phyloP scores from a whole-genome alignment of 805 yeast species.

The Scheffersomyces coipomensis region DNA sequence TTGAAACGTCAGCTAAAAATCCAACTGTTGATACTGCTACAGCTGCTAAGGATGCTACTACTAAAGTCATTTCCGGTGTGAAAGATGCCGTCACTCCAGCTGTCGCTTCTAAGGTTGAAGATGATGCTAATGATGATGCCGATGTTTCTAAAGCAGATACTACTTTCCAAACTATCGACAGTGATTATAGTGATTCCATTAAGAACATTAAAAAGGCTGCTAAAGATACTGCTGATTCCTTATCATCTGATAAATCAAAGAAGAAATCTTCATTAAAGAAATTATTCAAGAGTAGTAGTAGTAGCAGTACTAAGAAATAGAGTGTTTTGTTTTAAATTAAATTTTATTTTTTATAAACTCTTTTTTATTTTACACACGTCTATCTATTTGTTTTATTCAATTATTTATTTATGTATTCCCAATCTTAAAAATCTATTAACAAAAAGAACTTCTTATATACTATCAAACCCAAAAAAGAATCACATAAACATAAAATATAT shows the following conservation, averaged over 20 bases:
- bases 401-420: too few species aligned
- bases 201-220: conserved; percentile 1
- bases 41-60: neutral
- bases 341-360: too few species aligned
- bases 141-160: conserved; percentile 1
- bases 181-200: neutral
- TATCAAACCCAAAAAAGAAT: too few species aligned
- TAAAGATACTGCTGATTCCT: neutral
- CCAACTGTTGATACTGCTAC: conserved; percentile 1
- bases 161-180: neutral
- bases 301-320: too few species aligned
- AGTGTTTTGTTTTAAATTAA: too few species aligned
- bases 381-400: too few species aligned
- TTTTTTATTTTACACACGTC: too few species aligned
- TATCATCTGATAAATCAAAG: conserved; percentile 1
- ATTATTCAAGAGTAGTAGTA: conserved; percentile 15
- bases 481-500: too few species aligned
- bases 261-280: conserved; percentile 19
- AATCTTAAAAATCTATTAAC: too few species aligned
- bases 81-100: neutral
- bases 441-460: too few species aligned
- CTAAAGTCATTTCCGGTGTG: conserved; percentile 1
- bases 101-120: conserved; percentile 1
- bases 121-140: conserved; percentile 1
- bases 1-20: neutral